Conservation (phyloP, 306 rosid genomes). For the Cyclanthera cordifolia region DNA sequence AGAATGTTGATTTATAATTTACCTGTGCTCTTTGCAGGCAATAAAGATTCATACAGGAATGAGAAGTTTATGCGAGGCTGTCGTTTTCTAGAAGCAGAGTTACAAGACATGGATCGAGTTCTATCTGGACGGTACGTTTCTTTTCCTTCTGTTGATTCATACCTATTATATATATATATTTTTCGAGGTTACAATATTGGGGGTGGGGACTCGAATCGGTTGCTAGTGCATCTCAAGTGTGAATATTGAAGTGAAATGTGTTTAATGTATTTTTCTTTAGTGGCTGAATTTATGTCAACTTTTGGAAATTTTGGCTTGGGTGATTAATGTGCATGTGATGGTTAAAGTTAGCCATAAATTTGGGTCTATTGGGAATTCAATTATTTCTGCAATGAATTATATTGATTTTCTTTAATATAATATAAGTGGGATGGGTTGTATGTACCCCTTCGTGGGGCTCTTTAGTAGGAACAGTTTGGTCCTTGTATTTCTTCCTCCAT, state of each 20-base stretch:
- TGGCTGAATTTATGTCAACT: conserved; percentile 1
- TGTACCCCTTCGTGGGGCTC: conserved; percentile 13
- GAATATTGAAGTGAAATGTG: too few relatives aligned
- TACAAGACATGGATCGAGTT: conserved; percentile 79
- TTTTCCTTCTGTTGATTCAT: neutral
- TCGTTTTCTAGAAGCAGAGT: conserved; percentile 86
- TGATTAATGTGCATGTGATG: conserved; percentile 6
- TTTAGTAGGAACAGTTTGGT: conserved; percentile 24
- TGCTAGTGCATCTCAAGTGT: too few relatives aligned
- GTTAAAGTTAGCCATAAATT: conserved; percentile 3
- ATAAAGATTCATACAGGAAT: conserved; percentile 60
- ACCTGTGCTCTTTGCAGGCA: conserved; percentile 35
- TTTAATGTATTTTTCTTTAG: neutral
- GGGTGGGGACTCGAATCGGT: too few relatives aligned
- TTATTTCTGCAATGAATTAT: conserved; percentile 9
- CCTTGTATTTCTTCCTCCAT: neutral
- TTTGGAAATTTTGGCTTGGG: neutral
- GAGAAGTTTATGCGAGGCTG: conserved; percentile 84
- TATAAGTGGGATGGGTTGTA: conserved; percentile 23
- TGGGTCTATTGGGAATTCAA: neutral
- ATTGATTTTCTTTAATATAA: conserved; percentile 16
- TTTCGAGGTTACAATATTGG: too few relatives aligned
- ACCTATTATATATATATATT: too few relatives aligned
- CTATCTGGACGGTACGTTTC: conserved; percentile 76
- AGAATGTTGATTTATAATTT: neutral